Percentiles rank a stretch among this genome's conserved stretches.
Conservation (phyloP, 306 rosid genomes). For the apple (Malus domestica) region ASM211411v1 NC_041801.1:6478501-6479000, state of each 20-base stretch:
- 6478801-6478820: conserved; percentile 75
- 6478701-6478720: conserved; percentile 76
- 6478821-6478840: background rate
- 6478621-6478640: conserved; percentile 23
- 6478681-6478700: conserved; percentile 68
- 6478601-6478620: conserved; percentile 87
- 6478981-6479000: background rate
- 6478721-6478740: conserved; percentile 34
- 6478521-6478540: conserved; percentile 88
- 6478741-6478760: conserved; percentile 39
- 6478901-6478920: background rate
- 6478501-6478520: conserved; percentile 92
- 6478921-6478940: too few relatives aligned
- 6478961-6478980: background rate
- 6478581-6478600: conserved; percentile 69
- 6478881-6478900: background rate
- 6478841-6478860: background rate
- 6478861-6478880: background rate
- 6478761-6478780: conserved; percentile 5
- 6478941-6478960: too few relatives aligned
- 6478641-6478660: conserved; percentile 54
- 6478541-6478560: conserved; percentile 88
- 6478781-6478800: conserved; percentile 38
- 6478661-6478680: conserved; percentile 85
- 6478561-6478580: conserved; percentile 89